phyloP scores from a whole-genome alignment of 495 filamentous ascomycete genomes.

The Endocarpon pusillum region DNA sequence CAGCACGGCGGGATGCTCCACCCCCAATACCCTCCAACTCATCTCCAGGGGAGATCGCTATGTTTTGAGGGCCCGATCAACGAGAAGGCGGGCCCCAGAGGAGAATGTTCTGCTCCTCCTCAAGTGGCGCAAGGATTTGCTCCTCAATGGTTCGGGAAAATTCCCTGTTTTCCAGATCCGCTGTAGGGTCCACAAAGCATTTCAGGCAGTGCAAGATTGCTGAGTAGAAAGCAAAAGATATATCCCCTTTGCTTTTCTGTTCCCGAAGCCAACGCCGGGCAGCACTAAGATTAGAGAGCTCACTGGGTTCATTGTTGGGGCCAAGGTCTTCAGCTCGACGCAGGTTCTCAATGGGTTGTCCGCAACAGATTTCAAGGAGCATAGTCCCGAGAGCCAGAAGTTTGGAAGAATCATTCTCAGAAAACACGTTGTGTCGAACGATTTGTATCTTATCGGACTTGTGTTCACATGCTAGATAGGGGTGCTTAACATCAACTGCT shows the following conservation, averaged over 20 bases:
- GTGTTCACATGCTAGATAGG: too few species aligned
- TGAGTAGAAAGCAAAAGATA: neutral
- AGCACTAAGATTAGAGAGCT: neutral
- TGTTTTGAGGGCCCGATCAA: too few species aligned
- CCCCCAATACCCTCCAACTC: too few species aligned
- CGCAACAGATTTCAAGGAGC: neutral
- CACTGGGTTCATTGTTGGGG: neutral
- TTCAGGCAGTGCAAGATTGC: neutral
- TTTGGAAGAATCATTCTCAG: neutral
- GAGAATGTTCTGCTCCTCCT: neutral
- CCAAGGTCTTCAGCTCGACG: neutral
- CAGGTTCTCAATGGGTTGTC: neutral
- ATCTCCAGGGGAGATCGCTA: too few species aligned
- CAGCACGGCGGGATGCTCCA: too few species aligned
- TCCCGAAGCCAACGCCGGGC: neutral
- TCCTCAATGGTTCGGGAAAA: neutral
- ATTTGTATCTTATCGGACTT: too few species aligned
- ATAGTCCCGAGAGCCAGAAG: neutral
- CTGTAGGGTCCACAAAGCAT: neutral
- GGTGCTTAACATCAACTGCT: too few species aligned
- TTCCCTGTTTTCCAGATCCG: neutral
- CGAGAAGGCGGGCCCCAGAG: neutral
- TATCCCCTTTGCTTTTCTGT: neutral
- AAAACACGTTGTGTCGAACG: neutral
- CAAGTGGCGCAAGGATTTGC: neutral